Percentiles rank a stretch among this genome's conserved stretches.
Conservation (phyloP, 352 stramenopile genomes). For the Phytophthora crassamura region DNA sequence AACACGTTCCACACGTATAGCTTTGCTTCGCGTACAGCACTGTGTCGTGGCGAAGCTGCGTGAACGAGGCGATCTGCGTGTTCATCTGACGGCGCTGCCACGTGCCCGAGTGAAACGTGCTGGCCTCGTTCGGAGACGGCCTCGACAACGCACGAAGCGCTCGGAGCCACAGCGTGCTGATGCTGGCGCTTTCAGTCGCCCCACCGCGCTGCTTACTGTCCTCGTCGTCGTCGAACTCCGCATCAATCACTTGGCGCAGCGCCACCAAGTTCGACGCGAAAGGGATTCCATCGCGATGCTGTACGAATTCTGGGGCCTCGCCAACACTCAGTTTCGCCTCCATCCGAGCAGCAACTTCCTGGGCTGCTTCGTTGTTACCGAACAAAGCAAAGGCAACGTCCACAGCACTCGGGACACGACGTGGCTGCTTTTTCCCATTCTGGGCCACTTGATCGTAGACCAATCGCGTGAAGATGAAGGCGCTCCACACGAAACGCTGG, state of each 20-base stretch:
- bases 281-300: slow-evolving; percentile 25
- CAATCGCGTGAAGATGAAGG: slow-evolving; percentile 31
- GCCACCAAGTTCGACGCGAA: slow-evolving; percentile 32
- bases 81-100: slow-evolving; percentile 33
- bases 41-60: slow-evolving; percentile 36
- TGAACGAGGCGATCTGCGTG: slow-evolving; percentile 36
- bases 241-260: slow-evolving; percentile 27
- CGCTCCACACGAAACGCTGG: slow-evolving; percentile 33
- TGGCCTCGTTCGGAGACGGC: slow-evolving; percentile 13
- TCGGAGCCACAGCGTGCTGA: slow-evolving; percentile 32
- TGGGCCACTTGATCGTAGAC: slow-evolving; percentile 21
- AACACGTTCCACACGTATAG: slow-evolving; percentile 10
- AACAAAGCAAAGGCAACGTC: slow-evolving; percentile 33
- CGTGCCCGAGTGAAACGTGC: slow-evolving; percentile 21
- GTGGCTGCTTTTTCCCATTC: slow-evolving; percentile 8
- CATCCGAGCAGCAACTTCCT: slow-evolving; percentile 24
- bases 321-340: neutral
- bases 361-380: slow-evolving; percentile 25
- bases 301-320: slow-evolving; percentile 8
- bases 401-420: slow-evolving; percentile 28
- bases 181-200: slow-evolving; percentile 15
- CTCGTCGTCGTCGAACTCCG: slow-evolving; percentile 11
- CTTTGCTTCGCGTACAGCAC: slow-evolving; percentile 39
- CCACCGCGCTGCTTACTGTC: neutral
- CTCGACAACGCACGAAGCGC: slow-evolving; percentile 30